Conservation (phyloP, 1,284 basidiomycete genomes). For the Ganoderma lingzhi region DNA sequence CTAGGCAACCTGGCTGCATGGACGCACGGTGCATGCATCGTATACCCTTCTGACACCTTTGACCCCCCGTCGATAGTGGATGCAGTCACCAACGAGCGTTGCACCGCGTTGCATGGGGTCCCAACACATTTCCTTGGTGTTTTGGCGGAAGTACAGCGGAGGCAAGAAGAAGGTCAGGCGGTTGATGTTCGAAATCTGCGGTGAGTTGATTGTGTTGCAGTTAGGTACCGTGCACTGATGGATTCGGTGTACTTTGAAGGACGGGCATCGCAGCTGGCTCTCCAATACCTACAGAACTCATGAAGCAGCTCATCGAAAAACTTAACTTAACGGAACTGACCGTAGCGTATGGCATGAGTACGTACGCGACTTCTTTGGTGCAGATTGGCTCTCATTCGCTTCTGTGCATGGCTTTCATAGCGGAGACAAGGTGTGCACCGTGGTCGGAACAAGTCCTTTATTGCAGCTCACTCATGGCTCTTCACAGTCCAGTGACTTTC, state of each 20-base stretch:
- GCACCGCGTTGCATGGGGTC: conserved; percentile 85
- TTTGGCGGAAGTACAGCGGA: conserved; percentile 67
- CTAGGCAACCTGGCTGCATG: conserved; percentile 85
- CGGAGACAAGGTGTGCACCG: conserved; percentile 45
- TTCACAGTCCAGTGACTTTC: conserved; percentile 78
- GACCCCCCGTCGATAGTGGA: conserved; percentile 72
- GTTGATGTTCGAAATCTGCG: conserved; percentile 61
- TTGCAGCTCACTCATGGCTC: not conserved
- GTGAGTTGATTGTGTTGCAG: conserved; percentile 45
- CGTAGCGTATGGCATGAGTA: conserved; percentile 86
- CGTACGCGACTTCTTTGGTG: conserved; percentile 37
- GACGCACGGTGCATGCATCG: conserved; percentile 76
- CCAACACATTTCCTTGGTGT: conserved; percentile 87
- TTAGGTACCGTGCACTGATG: not conserved
- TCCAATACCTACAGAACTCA: conserved; percentile 80
- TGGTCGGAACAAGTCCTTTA: not conserved
- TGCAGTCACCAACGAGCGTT: conserved; percentile 69
- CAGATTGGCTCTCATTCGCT: not conserved
- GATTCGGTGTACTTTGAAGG: conserved; percentile 42
- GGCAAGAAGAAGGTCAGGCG: conserved; percentile 53
- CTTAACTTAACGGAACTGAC: conserved; percentile 77
- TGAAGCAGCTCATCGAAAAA: conserved; percentile 73
- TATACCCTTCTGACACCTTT: conserved; percentile 77
- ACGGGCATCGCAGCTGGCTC: conserved; percentile 86
- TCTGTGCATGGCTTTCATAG: conserved; percentile 27